Percentiles rank a stretch among this genome's conserved stretches.
Conservation (phyloP, 2,329 filamentous ascomycete genomes). For the Thermoascus crustaceus region DNA sequence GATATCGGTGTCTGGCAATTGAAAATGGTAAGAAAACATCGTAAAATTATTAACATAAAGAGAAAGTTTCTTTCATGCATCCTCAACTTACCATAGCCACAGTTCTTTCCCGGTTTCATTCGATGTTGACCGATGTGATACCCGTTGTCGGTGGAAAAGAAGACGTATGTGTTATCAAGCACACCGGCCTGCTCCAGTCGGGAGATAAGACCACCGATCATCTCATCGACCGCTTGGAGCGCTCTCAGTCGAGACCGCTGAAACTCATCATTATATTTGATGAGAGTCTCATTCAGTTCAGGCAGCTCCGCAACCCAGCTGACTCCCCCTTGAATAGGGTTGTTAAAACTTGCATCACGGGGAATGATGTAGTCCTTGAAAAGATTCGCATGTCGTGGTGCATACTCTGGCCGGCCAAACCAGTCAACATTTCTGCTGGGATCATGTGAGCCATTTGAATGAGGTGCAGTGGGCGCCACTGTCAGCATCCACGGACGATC, state of each 20-base stretch:
- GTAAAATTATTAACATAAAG: neutral
- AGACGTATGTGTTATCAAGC: slow-evolving; percentile 47
- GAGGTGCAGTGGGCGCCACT: slow-evolving; percentile 57
- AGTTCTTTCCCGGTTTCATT: slow-evolving; percentile 49
- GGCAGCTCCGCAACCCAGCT: slow-evolving; percentile 39
- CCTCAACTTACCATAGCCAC: slow-evolving; percentile 42
- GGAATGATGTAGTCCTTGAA: slow-evolving; percentile 53
- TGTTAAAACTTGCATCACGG: slow-evolving; percentile 57
- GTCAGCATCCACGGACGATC: slow-evolving; percentile 57
- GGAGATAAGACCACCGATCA: slow-evolving; percentile 38
- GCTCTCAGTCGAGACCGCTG: slow-evolving; percentile 42
- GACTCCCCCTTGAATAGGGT: slow-evolving; percentile 37
- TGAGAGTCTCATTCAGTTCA: slow-evolving; percentile 35
- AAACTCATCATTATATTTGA: slow-evolving; percentile 46
- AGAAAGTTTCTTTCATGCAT: neutral
- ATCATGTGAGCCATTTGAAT: slow-evolving; percentile 39
- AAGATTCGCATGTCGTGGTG: slow-evolving; percentile 50
- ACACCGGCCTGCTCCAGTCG: slow-evolving; percentile 33
- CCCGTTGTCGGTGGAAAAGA: slow-evolving; percentile 54
- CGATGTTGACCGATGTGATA: slow-evolving; percentile 53
- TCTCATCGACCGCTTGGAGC: slow-evolving; percentile 47
- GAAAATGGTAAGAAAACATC: neutral
- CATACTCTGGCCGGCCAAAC: slow-evolving; percentile 24
- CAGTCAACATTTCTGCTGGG: slow-evolving; percentile 11
- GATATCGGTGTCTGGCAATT: no score